These are phyloP conservation scores for Penicillium bovifimosum DNA, from an alignment of 495 filamentous ascomycete species.

Conservation along the genomic window DNA sequence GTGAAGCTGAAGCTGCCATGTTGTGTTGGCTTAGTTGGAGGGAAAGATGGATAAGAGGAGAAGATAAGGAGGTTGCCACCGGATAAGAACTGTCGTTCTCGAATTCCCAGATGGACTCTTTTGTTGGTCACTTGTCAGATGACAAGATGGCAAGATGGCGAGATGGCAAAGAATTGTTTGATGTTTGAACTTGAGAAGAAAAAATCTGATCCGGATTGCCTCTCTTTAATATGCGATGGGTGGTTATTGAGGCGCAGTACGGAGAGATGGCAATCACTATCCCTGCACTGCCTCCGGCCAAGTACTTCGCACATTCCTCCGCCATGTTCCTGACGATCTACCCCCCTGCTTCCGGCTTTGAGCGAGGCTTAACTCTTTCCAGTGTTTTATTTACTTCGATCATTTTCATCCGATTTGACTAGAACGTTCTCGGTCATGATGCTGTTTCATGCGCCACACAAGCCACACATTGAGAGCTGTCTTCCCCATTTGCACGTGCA, in stretches of 20 bases:
- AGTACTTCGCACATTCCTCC: background rate
- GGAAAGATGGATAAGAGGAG: constrained; percentile 8
- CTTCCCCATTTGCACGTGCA: background rate
- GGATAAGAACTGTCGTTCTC: constrained; percentile 12
- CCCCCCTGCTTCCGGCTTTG: background rate
- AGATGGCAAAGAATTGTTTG: background rate
- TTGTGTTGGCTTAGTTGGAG: constrained; percentile 1
- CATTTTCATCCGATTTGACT: background rate
- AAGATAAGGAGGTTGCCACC: constrained; percentile 18
- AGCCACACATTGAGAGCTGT: background rate
- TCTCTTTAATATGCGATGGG: background rate
- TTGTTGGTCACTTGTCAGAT: background rate
- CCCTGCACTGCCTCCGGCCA: background rate
- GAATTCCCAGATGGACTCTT: background rate
- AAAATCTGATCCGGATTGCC: background rate
- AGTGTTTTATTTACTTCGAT: background rate
- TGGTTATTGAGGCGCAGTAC: background rate
- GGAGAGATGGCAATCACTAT: background rate
- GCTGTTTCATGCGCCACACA: background rate
- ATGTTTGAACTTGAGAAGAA: background rate
- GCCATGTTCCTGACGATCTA: constrained; percentile 1
- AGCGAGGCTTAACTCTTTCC: background rate
- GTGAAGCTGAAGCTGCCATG: constrained; percentile 25
- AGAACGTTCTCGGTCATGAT: background rate
- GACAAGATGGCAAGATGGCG: background rate